A percentile compares a stretch with the other conserved stretches of the same genome.
These are phyloP conservation scores for Scedosporium apiospermum DNA, from an alignment of 2,329 filamentous ascomycete genomes.

Conservation along the genomic window DNA sequence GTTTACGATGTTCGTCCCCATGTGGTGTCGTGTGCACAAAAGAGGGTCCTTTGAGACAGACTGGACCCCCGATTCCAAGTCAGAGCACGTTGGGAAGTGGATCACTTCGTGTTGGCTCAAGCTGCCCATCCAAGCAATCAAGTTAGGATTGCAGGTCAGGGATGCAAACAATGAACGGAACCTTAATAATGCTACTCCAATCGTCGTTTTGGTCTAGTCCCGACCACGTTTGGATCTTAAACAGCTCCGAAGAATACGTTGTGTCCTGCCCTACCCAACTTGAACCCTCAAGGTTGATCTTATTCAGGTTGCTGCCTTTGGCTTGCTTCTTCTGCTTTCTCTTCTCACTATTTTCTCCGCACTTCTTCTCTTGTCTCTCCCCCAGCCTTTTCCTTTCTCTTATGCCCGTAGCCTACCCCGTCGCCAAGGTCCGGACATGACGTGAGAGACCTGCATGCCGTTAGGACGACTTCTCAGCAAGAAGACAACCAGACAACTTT, in stretches of 20 bases:
- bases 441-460: neutral
- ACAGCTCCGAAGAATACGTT: neutral
- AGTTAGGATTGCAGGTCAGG: neutral
- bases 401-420: neutral
- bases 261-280: neutral
- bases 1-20: neutral
- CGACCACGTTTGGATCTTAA: neutral
- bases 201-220: neutral
- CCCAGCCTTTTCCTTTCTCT: neutral
- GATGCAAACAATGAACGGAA: neutral
- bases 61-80: too few relatives aligned
- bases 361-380: neutral
- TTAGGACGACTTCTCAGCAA: neutral
- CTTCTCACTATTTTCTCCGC: neutral
- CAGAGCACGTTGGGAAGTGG: too few relatives aligned
- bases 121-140: too few relatives aligned
- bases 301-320: neutral
- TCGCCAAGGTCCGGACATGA: neutral
- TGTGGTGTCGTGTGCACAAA: neutral
- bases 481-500: neutral
- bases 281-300: neutral
- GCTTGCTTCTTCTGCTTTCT: neutral
- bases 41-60: neutral
- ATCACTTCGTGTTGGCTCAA: too few relatives aligned
- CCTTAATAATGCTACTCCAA: neutral